Conservation (phyloP, 139 green algal genomes). For the Closterium sp. region DNA sequence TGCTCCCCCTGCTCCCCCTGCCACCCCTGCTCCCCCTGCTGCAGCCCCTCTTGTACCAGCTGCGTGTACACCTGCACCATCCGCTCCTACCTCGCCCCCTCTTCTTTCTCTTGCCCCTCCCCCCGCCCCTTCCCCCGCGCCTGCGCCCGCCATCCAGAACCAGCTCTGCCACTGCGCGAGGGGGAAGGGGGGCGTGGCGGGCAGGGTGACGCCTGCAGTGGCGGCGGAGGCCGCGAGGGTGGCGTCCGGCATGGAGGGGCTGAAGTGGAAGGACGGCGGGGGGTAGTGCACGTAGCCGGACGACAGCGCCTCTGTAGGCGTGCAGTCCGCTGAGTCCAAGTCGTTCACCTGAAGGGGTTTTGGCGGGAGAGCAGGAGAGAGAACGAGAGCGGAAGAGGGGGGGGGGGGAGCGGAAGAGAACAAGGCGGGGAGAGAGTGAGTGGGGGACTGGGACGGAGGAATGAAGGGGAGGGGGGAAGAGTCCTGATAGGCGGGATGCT, state of each 20-base stretch:
- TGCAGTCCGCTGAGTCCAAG: constrained; percentile 3
- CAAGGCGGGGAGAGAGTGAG: background rate
- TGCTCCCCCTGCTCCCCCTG: background rate
- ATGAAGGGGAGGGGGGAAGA: background rate
- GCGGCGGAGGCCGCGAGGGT: background rate
- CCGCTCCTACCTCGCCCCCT: background rate
- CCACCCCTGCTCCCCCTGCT: background rate
- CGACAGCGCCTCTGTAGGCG: constrained; percentile 11
- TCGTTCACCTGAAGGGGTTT: constrained; percentile 47
- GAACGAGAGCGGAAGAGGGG: background rate
- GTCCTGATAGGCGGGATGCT: background rate
- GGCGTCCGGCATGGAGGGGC: background rate
- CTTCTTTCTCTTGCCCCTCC: background rate
- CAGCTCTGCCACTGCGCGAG: constrained; percentile 19
- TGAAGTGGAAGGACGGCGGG: constrained; percentile 16
- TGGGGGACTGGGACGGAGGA: background rate
- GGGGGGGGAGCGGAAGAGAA: background rate
- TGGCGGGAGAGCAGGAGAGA: no score
- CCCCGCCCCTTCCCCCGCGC: background rate
- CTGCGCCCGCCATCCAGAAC: constrained; percentile 11
- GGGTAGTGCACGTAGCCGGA: constrained; percentile 14
- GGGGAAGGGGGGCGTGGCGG: background rate
- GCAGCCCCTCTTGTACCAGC: no score
- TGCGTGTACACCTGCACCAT: background rate
- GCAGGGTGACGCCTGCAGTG: background rate